Percentiles rank a stretch among this genome's conserved stretches.
These are phyloP conservation scores for Phytophthora chlamydospora DNA, from an alignment of 352 stramenopile species.

Conservation along the genomic window DNA sequence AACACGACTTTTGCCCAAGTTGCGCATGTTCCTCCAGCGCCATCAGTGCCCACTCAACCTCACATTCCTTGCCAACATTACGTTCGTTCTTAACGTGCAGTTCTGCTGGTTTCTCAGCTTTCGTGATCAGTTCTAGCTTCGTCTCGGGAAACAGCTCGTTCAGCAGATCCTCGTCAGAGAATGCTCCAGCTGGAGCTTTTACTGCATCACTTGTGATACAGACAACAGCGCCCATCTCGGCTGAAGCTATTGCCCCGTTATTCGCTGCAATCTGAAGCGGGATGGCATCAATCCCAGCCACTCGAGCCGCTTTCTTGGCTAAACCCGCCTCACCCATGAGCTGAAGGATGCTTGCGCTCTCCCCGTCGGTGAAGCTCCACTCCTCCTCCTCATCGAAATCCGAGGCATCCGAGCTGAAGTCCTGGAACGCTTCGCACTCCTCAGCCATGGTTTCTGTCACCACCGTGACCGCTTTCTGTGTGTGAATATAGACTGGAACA, in stretches of 20 bases:
- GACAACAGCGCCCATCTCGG: neutral
- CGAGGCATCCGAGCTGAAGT: constrained; percentile 51
- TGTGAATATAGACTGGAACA: constrained; percentile 13
- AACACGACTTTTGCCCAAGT: constrained; percentile 5
- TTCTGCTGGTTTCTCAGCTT: neutral
- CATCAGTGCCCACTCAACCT: constrained; percentile 31
- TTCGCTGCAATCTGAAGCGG: neutral
- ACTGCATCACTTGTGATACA: neutral
- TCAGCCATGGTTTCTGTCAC: constrained; percentile 10
- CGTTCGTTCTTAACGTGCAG: neutral
- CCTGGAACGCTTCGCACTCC: constrained; percentile 50
- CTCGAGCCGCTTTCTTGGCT: constrained; percentile 3
- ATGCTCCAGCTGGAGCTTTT: neutral
- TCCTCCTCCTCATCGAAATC: constrained; percentile 34
- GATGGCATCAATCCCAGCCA: neutral
- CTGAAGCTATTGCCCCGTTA: neutral
- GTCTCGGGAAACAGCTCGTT: constrained; percentile 28
- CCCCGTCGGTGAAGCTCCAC: constrained; percentile 44
- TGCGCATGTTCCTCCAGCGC: constrained; percentile 30
- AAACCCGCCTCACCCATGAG: constrained; percentile 39
- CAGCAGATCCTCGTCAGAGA: constrained; percentile 22
- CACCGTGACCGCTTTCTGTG: neutral
- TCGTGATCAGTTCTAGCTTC: neutral
- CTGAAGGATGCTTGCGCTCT: constrained; percentile 48
- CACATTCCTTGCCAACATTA: constrained; percentile 9